Evolutionary conservation across 768 basidiomycete species (phyloP).

Genomic region (Termitomyces sp.): DNA sequence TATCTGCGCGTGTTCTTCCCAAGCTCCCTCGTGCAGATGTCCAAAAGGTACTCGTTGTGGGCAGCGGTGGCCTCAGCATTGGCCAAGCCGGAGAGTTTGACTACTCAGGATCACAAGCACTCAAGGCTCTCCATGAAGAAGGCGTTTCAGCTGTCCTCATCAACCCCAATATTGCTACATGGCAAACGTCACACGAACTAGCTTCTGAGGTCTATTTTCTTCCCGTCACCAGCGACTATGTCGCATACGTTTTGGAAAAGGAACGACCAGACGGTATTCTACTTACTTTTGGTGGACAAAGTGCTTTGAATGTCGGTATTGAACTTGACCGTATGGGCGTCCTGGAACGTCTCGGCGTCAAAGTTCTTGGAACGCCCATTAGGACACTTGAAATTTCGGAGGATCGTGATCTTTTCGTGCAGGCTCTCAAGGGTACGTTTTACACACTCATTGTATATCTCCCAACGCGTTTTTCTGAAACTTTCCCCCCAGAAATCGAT

Average conservation of each 20-base stretch:
- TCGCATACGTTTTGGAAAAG: slow-evolving; percentile 97
- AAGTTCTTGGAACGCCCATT: slow-evolving; percentile 94
- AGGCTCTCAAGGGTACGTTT: slow-evolving; percentile 85
- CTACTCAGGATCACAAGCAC: slow-evolving; percentile 97
- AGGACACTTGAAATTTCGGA: slow-evolving; percentile 94
- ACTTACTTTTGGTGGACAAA: slow-evolving; percentile 97
- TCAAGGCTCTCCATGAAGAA: slow-evolving; percentile 95
- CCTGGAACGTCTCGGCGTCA: slow-evolving; percentile 85
- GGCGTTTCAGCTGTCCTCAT: slow-evolving; percentile 93
- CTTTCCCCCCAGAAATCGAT: slow-evolving; percentile 74
- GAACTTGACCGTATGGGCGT: slow-evolving; percentile 96
- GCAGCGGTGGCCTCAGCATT: slow-evolving; percentile 92
- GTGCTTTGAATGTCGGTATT: slow-evolving; percentile 96
- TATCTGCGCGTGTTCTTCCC: slow-evolving; percentile 93
- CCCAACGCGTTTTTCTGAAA: slow-evolving; percentile 2
- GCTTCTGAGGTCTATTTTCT: slow-evolving; percentile 97
- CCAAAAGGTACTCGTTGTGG: slow-evolving; percentile 92
- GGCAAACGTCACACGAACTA: slow-evolving; percentile 97
- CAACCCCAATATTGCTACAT: slow-evolving; percentile 98
- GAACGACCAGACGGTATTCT: slow-evolving; percentile 97
- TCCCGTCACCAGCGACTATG: slow-evolving; percentile 94
- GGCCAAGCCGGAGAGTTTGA: slow-evolving; percentile 99
- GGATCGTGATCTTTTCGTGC: slow-evolving; percentile 92
- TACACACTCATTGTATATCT: neutral
- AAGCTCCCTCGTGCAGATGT: slow-evolving; percentile 89